phyloP scores from a whole-genome alignment of 2,329 filamentous ascomycete species.

The Aspergillus vadensis region DNA sequence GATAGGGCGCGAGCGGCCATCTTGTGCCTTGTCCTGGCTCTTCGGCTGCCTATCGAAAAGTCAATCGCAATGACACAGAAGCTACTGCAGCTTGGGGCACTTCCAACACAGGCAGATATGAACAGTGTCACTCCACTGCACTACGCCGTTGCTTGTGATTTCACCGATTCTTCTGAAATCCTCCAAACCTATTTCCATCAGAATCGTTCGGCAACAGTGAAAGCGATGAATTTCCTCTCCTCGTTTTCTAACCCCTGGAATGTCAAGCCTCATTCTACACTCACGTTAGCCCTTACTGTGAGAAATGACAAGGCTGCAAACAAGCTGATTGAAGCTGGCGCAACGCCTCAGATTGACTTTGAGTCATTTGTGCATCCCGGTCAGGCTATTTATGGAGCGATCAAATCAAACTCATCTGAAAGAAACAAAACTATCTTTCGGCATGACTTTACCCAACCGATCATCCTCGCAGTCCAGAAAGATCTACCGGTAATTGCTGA shows the following conservation, averaged over 20 bases:
- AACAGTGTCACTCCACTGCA: constrained; percentile 67
- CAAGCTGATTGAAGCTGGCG: constrained; percentile 66
- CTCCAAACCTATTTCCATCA: constrained; percentile 50
- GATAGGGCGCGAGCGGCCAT: constrained; percentile 61
- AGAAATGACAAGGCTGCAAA: constrained; percentile 57
- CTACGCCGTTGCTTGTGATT: constrained; percentile 55
- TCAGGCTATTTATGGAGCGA: neutral
- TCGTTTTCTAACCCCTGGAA: constrained; percentile 41
- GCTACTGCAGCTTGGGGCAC: constrained; percentile 70
- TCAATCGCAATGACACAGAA: constrained; percentile 66
- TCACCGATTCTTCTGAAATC: constrained; percentile 46
- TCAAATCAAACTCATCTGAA: constrained; percentile 46
- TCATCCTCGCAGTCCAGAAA: constrained; percentile 61
- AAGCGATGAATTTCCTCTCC: constrained; percentile 67
- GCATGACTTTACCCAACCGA: constrained; percentile 60
- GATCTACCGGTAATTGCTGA: constrained; percentile 57
- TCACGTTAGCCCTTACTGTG: constrained; percentile 61
- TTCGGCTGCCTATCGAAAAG: constrained; percentile 63
- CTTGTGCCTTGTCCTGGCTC: constrained; percentile 68
- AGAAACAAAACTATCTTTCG: constrained; percentile 54
- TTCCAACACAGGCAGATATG: constrained; percentile 70
- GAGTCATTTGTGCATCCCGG: constrained; percentile 44
- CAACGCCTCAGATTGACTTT: constrained; percentile 61
- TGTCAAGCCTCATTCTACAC: constrained; percentile 48
- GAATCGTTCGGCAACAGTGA: constrained; percentile 63